Evolutionary conservation across 1,284 basidiomycete genomes (phyloP), one percentile per base, ranked within the genome.

Genomic region (Marasmius oreades): DNA sequence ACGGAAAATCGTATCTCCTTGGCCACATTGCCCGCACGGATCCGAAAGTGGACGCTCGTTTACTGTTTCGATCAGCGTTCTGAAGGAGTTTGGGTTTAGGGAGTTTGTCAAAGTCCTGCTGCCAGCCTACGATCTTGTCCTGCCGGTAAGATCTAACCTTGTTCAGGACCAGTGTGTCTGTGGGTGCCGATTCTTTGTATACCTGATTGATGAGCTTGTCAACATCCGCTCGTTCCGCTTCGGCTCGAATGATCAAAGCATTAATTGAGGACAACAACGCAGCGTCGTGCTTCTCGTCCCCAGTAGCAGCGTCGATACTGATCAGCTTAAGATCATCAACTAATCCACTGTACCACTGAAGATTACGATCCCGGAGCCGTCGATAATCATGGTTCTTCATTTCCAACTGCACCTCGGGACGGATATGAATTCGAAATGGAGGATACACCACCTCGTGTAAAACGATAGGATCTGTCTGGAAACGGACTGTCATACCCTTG

Each of bases 71-170:
- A 56, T 84, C 82, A 12, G 70, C 59, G 0, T 70, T 64, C 37
- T 77, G 76, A 14, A 67, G 55, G 61, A 75, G 58, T 65, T 82
- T 80, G 2, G 83, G 82, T 64, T 86, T 90, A 2, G 87, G 89
- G 56, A 85, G 74, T 54, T 80, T 80, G 64, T 92, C 88, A 66
- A 95, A 93, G 65, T 93, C 90, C 57, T 84, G 81, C 67, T 97
- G 95, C 93, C 95, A 98, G 43, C 91, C 91, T n/a, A 98, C 93
- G 52, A 97, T 94, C 70, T 90, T 92, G 67, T 97, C 93, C 72
- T 98, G 95, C 43, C 95, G 80, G 56, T 87, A 86, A 3, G 92
- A 86, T 48, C 95, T 85, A 6, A 96, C 92, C 57, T 86, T 84
- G 63, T 96, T 98, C 57, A 98, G 79, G 47, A 88, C 90, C 39